Conservation (phyloP, 768 basidiomycete species). For the Porphyrellus cyaneotinctus region DNA sequence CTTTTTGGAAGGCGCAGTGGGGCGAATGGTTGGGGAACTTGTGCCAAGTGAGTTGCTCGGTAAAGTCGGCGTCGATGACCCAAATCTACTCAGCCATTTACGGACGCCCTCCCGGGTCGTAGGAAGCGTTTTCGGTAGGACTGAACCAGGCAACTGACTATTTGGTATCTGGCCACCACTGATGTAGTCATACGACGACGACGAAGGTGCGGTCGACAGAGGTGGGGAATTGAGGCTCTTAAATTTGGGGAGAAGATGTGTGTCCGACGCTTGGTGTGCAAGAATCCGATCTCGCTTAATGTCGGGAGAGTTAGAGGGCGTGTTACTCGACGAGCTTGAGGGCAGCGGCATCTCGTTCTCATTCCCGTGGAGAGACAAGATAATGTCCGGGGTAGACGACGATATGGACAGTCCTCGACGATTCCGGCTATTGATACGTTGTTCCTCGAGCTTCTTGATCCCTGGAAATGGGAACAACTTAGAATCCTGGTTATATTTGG, state of each 20-base stretch:
- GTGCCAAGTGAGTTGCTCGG: constrained; percentile 35
- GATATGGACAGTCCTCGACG: constrained; percentile 49
- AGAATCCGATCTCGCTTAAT: constrained; percentile 55
- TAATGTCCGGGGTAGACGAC: constrained; percentile 47
- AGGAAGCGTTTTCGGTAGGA: constrained; percentile 48
- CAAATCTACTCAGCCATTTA: constrained; percentile 70
- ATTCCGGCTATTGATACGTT: constrained; percentile 51
- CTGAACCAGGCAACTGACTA: constrained; percentile 35
- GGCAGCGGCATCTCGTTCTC: constrained; percentile 43
- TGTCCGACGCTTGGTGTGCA: constrained; percentile 68
- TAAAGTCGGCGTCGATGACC: constrained; percentile 40
- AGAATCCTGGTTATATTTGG: constrained; percentile 59
- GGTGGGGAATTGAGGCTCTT: constrained; percentile 38
- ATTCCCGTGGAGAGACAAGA: constrained; percentile 40
- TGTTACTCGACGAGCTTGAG: constrained; percentile 48
- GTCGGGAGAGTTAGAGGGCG: constrained; percentile 48
- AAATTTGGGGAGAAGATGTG: constrained; percentile 55
- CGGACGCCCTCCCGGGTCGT: constrained; percentile 75
- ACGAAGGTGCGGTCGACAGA: constrained; percentile 41
- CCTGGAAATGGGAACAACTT: constrained; percentile 93
- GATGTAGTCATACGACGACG: constrained; percentile 52
- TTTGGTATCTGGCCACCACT: constrained; percentile 27
- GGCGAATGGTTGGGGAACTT: constrained; percentile 32
- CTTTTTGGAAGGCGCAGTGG: constrained; percentile 49
- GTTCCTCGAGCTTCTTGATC: constrained; percentile 72